Evolutionary conservation across 2,329 filamentous ascomycete genomes (phyloP).

Genomic region (Cladosporium velox): DNA sequence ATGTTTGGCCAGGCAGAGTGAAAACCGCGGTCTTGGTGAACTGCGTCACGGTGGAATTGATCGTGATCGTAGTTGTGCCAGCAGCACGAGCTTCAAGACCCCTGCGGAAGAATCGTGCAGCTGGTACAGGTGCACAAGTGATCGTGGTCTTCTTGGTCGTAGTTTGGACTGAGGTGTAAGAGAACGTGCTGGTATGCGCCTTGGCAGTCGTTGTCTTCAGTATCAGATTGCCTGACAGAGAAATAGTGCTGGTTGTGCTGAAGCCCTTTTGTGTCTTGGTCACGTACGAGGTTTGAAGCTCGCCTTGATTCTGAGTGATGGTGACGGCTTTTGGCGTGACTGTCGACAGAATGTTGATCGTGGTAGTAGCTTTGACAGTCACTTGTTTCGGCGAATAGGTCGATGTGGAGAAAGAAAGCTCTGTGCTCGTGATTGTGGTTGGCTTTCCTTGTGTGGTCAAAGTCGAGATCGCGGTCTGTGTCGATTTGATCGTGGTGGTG

Average conservation of each 20-base stretch:
- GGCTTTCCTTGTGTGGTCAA: constrained; percentile 24
- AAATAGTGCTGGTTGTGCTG: constrained; percentile 34
- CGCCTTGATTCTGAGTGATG: constrained; percentile 25
- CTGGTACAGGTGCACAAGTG: constrained; percentile 34
- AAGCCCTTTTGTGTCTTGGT: constrained; percentile 33
- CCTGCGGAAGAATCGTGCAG: constrained; percentile 25
- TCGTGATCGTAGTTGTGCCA: constrained; percentile 31
- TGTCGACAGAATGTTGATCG: constrained; percentile 22
- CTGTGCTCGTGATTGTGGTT: constrained; percentile 24
- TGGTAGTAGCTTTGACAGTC: constrained; percentile 30
- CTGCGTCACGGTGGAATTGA: constrained; percentile 32
- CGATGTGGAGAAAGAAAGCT: constrained; percentile 25
- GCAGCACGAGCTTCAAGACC: constrained; percentile 26
- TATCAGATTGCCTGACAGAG: constrained; percentile 25
- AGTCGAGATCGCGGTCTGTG: constrained; percentile 14
- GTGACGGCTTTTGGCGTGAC: constrained; percentile 25
- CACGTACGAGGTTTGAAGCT: constrained; percentile 29
- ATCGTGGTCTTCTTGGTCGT: constrained; percentile 36
- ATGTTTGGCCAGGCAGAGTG: constrained; percentile 23
- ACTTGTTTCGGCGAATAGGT: constrained; percentile 19
- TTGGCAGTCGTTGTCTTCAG: constrained; percentile 33
- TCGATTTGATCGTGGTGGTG: constrained; percentile 22
- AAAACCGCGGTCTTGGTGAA: constrained; percentile 28
- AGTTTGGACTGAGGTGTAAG: constrained; percentile 32
- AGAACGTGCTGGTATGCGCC: constrained; percentile 28